Evolutionary conservation across 2,329 filamentous ascomycete species (phyloP), one percentile per base, ranked within the genome.

Genomic region (Grosmannia huntii): DNA sequence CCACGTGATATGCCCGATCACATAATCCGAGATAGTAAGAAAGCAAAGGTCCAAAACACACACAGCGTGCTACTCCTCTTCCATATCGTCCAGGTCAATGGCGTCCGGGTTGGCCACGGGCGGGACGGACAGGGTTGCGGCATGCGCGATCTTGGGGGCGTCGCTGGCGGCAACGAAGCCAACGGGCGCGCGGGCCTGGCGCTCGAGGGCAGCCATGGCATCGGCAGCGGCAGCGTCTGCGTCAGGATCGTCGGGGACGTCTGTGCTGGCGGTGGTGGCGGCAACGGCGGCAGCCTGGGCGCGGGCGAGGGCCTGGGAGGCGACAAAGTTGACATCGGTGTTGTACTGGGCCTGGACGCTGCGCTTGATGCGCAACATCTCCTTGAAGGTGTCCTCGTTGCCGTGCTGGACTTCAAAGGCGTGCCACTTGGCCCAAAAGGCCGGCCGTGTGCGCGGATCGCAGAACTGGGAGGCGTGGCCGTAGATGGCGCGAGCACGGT

Each of bases 361-460:
- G 69, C 94, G 80, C 79, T 97, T 99, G 77, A 99, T 90, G 33
- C 94, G 86, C 62, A 97, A 78, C 94, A 99, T 99, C 70, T 99
- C 94, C 76, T 96, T 96, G 79, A 95, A 99, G 0, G 95, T 99
- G 70, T 99, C 94, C 71, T 99, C 95, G 73, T 99, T 99, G 63
- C 94, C 94, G 68, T 99, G 94, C 70, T 95, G 88, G 25, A 97
- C 90, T 72, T 99, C 95, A 71, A 99, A 99, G 57, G 85, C 80
- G 72, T 99, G 94, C 94, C 94, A 99, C 70, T 92, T 95, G 65
- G 85, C 80, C 95, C 95, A 99, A 74, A 97, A 99, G 19, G 81
- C 84, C 9, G 88, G 85, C 64, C 89, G 90, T 16, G 90, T 95
- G 57, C 95, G 81, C 10, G 94, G 94, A 70, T 99, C 95, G 73